Percentiles rank a stretch among this genome's conserved stretches.
These are phyloP conservation scores for Hermanozyma aechmeae DNA, from an alignment of 805 yeast species.

Conservation along the genomic window DNA sequence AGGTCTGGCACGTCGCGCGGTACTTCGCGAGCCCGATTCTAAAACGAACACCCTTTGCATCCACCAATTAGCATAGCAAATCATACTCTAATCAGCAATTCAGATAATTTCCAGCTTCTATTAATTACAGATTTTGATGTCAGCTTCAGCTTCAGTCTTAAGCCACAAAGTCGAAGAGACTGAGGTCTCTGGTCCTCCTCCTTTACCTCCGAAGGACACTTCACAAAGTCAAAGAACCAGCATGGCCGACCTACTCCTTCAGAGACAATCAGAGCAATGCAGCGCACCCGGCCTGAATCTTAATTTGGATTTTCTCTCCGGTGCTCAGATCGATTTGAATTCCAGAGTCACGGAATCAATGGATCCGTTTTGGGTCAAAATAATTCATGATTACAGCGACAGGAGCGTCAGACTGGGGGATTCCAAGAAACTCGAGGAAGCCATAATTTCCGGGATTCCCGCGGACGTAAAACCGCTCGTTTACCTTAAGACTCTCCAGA, in stretches of 20 bases:
- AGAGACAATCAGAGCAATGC: slow-evolving; percentile 6
- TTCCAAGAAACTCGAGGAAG: slow-evolving; percentile 7
- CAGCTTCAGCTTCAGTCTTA: neutral
- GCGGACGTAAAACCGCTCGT: slow-evolving; percentile 17
- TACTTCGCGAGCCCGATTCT: neutral
- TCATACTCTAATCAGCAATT: neutral
- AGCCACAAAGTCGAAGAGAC: neutral
- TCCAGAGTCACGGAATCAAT: no score
- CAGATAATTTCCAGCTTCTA: neutral
- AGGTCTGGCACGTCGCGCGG: neutral
- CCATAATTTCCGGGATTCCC: slow-evolving; percentile 23
- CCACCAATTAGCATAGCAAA: slow-evolving; percentile 1
- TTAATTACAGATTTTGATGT: neutral
- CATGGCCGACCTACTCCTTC: slow-evolving; percentile 4
- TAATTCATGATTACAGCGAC: no score
- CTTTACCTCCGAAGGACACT: slow-evolving; percentile 5
- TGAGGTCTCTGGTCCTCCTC: slow-evolving; percentile 1
- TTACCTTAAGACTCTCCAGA: slow-evolving; percentile 23
- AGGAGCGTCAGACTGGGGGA: no score
- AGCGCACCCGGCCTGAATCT: slow-evolving; percentile 5
- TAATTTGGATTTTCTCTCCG: slow-evolving; percentile 6
- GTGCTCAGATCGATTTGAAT: slow-evolving; percentile 3
- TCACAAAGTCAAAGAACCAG: slow-evolving; percentile 2
- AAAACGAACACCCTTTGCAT: neutral
- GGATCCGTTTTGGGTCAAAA: no score